Conservation (phyloP, 257 asterid genomes). For the Solanum paucissectum region DNA sequence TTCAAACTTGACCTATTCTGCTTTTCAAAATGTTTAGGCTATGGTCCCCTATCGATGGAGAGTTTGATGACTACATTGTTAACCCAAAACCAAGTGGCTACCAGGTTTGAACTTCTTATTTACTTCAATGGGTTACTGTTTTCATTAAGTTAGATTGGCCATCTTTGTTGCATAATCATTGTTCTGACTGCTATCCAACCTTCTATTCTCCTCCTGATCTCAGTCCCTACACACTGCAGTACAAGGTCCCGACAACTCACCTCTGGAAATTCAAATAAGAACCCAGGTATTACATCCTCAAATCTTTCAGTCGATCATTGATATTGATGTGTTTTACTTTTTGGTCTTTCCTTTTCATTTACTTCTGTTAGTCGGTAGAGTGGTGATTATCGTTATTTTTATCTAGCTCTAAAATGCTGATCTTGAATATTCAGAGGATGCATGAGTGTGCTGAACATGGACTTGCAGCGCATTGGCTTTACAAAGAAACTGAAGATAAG, state of each 20-base stretch:
- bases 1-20: background rate
- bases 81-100: constrained; percentile 98
- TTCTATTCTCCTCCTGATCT: constrained; percentile 19
- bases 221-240: constrained; percentile 96
- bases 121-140: background rate
- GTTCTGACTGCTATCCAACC: constrained; percentile 15
- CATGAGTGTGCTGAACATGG: constrained; percentile 97
- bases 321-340: background rate
- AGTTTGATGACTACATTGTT: constrained; percentile 84
- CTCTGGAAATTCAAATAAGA: constrained; percentile 94
- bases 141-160: background rate
- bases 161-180: background rate
- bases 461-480: constrained; percentile 98
- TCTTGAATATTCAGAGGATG: constrained; percentile 52
- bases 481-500: constrained; percentile 69
- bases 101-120: constrained; percentile 45
- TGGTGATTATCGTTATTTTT: background rate
- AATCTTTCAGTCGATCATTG: background rate
- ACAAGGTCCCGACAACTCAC: constrained; percentile 82
- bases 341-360: background rate
- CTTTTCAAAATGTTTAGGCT: constrained; percentile 36
- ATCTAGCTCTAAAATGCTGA: background rate
- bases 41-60: constrained; percentile 95
- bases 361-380: background rate
- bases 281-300: constrained; percentile 48